Percentiles rank a stretch among this genome's conserved stretches.
Conservation (phyloP, 2,329 filamentous ascomycete species). For the Fusarium praegraminearum region DNA sequence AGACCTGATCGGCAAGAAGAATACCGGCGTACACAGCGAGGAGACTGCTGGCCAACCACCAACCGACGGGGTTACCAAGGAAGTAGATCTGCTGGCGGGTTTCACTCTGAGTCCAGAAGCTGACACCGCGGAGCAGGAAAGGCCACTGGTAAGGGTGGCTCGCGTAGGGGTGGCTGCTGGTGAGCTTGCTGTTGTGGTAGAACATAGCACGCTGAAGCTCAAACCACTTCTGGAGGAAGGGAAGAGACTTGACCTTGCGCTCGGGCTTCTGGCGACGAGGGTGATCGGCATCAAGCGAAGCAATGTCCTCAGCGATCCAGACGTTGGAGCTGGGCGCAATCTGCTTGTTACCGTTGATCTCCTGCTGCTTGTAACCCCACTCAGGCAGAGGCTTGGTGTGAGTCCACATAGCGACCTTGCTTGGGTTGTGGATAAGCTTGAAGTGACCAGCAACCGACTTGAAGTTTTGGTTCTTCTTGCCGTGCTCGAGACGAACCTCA, state of each 20-base stretch:
- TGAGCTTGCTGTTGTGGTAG: constrained; percentile 98
- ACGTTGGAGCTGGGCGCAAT: constrained; percentile 88
- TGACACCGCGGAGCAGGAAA: constrained; percentile 95
- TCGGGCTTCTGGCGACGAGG: constrained; percentile 80
- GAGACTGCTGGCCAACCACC: constrained; percentile 95
- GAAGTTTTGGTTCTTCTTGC: constrained; percentile 84
- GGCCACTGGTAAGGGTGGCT: constrained; percentile 98
- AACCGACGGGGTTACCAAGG: constrained; percentile 94
- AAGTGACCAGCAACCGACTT: constrained; percentile 93
- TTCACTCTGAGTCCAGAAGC: constrained; percentile 98
- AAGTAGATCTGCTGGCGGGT: constrained; percentile 99
- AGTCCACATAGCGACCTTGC: constrained; percentile 99
- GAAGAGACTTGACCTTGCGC: constrained; percentile 82
- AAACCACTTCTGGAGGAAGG: constrained; percentile 94
- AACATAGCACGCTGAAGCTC: constrained; percentile 99
- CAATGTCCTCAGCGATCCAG: constrained; percentile 93
- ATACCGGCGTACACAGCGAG: constrained; percentile 95
- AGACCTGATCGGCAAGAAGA: constrained; percentile 91
- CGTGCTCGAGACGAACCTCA: constrained; percentile 89
- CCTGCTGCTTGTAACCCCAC: constrained; percentile 96
- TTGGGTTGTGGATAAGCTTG: constrained; percentile 93
- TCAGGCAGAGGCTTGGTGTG: constrained; percentile 95
- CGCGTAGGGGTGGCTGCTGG: constrained; percentile 95
- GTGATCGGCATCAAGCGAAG: constrained; percentile 79
- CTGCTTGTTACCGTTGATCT: constrained; percentile 99